Base-by-base conservation (phyloP, 495 filamentous ascomycete genomes). In the Daldinia childiae region DNA sequence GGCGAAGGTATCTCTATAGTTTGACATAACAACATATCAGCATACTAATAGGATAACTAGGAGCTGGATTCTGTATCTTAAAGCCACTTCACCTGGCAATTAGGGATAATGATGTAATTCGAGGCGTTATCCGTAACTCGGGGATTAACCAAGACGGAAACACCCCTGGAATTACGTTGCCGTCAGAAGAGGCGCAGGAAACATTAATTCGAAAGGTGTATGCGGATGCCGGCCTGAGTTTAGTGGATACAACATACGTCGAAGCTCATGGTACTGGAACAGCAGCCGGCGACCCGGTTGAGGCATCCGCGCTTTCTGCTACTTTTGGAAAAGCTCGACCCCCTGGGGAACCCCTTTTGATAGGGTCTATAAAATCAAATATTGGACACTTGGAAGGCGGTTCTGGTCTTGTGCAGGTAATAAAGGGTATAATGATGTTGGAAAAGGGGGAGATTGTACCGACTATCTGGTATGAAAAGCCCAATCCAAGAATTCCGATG, bases 311-410 rank as follows among this genome's bases (percentile, higher is more conserved):
- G 0, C 81, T 87, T 17, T 76, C 69, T 12, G 67, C 64, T n/a
- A 78, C 70, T 6, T 79, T 83, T 45, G 62, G 75, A 6, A 36
- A 14, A 4, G 59, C 29, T 12, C 38, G 76, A 69, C n/a, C 41
- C 71, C 79, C 77, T 0, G 86, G 85, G 1, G 88, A 90, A 61
- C 87, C 87, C 87, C 0, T 76, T 86, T 7, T 88, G 90, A 66
- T 81, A 2, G 81, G 79, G 0, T 79, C 79, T n/a, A 66, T 80
- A 14, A 82, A 82, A 56, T 76, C 77, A 0, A 84, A 83, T 45
- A 69, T 84, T 8, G 82, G 82, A 0, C 82, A 84, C 27, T 69
- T 72, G 0, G 82, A 85, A 30, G 74, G 74, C 0, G 77, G 77
- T 0, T 79, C 76, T 17, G 79, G 84, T 2, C 54, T 88, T 0